Evolutionary conservation across 2,329 filamentous ascomycete genomes (phyloP).

Genomic region (Calonectria multiphialidica): DNA sequence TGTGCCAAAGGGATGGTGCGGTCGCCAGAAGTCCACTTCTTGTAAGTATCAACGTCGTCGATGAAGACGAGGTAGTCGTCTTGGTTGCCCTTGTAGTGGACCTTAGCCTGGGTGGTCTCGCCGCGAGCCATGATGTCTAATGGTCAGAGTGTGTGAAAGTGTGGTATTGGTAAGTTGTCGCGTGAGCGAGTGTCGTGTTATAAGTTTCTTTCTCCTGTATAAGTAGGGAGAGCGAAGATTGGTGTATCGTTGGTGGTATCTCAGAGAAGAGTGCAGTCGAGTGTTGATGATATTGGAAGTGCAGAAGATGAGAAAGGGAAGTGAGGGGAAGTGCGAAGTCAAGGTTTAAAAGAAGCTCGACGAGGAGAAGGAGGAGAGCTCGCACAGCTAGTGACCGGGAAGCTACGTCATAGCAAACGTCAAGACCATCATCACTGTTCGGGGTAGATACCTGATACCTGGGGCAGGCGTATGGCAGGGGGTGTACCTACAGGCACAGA

Average conservation of each 20-base stretch:
- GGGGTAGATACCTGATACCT: slow-evolving; percentile 2
- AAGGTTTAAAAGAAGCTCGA: slow-evolving; percentile 42
- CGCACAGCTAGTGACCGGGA: slow-evolving; percentile 24
- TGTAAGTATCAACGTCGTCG: slow-evolving; percentile 71
- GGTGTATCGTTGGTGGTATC: neutral
- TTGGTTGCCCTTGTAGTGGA: slow-evolving; percentile 83
- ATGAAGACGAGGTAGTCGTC: slow-evolving; percentile 73
- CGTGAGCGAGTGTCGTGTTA: slow-evolving; percentile 14
- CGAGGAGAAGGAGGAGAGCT: slow-evolving; percentile 36
- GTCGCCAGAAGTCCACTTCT: slow-evolving; percentile 84
- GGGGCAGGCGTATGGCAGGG: neutral
- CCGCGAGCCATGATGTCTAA: slow-evolving; percentile 72
- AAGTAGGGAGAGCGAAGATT: neutral
- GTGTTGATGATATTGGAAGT: neutral
- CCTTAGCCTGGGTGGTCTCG: slow-evolving; percentile 78
- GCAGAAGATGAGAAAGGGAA: slow-evolving; percentile 27
- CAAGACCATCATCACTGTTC: slow-evolving; percentile 30
- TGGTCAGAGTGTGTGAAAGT: slow-evolving; percentile 10
- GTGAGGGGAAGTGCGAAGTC: slow-evolving; percentile 23
- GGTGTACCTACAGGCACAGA: neutral
- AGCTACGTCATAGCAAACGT: slow-evolving; percentile 42
- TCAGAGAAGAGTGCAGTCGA: slow-evolving; percentile 5
- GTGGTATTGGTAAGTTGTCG: slow-evolving; percentile 24
- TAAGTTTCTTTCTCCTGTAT: neutral
- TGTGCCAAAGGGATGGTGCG: slow-evolving; percentile 83